Percentiles rank a stretch among this genome's conserved stretches.
phyloP scores from a whole-genome alignment of 2,329 filamentous ascomycete species.

The Sarocladiaceae sp. region DNA sequence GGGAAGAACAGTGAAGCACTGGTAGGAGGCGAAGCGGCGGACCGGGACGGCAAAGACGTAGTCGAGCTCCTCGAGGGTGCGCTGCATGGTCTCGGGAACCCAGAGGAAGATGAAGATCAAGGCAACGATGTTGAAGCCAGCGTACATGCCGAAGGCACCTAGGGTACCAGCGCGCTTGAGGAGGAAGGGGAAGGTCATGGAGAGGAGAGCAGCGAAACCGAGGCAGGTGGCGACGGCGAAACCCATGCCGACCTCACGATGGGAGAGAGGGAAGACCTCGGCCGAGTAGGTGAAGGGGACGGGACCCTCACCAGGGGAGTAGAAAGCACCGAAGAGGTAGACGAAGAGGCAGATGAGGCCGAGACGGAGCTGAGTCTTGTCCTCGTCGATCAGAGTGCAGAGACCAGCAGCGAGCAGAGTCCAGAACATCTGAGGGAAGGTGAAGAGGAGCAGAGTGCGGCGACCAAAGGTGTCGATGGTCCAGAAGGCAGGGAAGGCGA shows the following conservation, averaged over 20 bases:
- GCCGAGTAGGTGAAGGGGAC: conserved; percentile 58
- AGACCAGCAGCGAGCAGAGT: conserved; percentile 41
- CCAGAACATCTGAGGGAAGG: conserved; percentile 60
- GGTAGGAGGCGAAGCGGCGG: conserved; percentile 34
- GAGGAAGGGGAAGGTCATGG: conserved; percentile 46
- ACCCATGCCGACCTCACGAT: conserved; percentile 58
- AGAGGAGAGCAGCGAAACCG: conserved; percentile 45
- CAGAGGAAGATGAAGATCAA: conserved; percentile 49
- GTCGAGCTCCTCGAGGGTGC: conserved; percentile 44
- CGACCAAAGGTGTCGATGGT: conserved; percentile 64
- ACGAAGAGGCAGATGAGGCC: conserved; percentile 55
- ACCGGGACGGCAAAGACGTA: conserved; percentile 42
- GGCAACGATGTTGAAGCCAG: conserved; percentile 48
- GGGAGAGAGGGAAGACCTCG: conserved; percentile 58
- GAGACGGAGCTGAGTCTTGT: conserved; percentile 36
- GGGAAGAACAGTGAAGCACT: conserved; percentile 16
- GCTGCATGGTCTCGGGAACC: conserved; percentile 51
- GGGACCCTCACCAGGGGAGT: conserved; percentile 58
- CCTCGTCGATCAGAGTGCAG: conserved; percentile 26
- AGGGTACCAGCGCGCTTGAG: conserved; percentile 26
- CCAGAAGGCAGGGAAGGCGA: conserved; percentile 60
- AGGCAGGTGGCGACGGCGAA: conserved; percentile 56
- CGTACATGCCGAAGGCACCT: conserved; percentile 44
- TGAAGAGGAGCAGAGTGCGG: conserved; percentile 54
- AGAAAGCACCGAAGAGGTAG: conserved; percentile 59